Conservation (phyloP, 228 moss, liverwort and hornwort genomes). For the Sphagnum fallax region DNA sequence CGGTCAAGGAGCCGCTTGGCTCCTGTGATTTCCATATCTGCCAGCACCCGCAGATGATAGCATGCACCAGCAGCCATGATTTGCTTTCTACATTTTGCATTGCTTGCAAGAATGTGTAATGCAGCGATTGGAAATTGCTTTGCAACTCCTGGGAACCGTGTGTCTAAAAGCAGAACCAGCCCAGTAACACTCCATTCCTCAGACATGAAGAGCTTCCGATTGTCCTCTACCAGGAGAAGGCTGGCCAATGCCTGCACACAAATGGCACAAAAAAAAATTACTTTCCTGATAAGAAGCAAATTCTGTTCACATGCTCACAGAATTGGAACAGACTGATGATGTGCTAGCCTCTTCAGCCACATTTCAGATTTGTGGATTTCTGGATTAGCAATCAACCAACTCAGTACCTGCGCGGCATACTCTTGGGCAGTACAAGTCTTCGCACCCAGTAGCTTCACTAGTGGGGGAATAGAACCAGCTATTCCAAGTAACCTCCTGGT, state of each 20-base stretch:
- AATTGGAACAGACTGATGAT: too few species aligned
- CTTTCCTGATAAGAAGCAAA: too few species aligned
- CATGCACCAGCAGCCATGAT: conserved; percentile 90
- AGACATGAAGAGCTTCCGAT: conserved; percentile 72
- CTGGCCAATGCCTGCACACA: conserved; percentile 50
- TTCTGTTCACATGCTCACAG: too few species aligned
- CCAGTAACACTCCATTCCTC: conserved; percentile 84
- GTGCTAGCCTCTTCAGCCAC: too few species aligned
- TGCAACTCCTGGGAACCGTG: conserved; percentile 69
- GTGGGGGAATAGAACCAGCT: conserved; percentile 62
- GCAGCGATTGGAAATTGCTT: conserved; percentile 85
- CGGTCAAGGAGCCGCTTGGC: conserved; percentile 75
- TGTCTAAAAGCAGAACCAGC: conserved; percentile 71
- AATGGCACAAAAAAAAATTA: background rate
- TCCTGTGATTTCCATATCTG: conserved; percentile 68
- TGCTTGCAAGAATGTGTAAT: conserved; percentile 59
- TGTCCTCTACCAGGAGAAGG: conserved; percentile 75
- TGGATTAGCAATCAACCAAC: too few species aligned
- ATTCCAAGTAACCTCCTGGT: conserved; percentile 56
- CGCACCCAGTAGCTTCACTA: conserved; percentile 78
- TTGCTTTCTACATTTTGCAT: conserved; percentile 65
- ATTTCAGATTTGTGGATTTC: too few species aligned
- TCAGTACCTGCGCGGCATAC: conserved; percentile 62
- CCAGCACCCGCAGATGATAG: conserved; percentile 60
- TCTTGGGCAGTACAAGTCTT: conserved; percentile 86